Evolutionary conservation across 768 basidiomycete species (phyloP), one percentile per base, ranked within the genome.

Genomic region (Termitomyces sp.): DNA sequence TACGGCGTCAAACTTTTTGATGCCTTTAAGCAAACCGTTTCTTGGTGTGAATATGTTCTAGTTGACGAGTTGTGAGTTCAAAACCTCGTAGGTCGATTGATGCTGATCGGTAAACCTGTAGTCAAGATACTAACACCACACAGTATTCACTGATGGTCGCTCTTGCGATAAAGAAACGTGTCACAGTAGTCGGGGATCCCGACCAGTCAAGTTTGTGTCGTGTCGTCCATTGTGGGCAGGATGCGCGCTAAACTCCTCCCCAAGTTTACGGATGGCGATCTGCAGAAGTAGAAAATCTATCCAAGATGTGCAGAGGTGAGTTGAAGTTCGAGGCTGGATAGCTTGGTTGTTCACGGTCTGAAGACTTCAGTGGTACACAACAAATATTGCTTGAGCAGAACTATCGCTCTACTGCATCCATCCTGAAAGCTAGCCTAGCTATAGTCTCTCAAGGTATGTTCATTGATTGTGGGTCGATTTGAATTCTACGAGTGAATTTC

Each of bases 131-230:
- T 1, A 94, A 93, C 62, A 79, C 74, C 3, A 84, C 84, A 20
- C 92, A 94, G 68, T 94, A 93, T 68, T 79, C 87, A 57, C 80
- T 94, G 24, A 88, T 94, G 86, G 78, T 75, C 59, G 72, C 78
- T 3, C 82, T 95, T 52, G 88, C 85, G 0, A 64, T 74, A 4
- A 71, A 66, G 7, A 71, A 76, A 30, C 83, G 85, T 60, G 76
- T 93, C 28, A 92, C 87, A 4, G 81, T 94, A 41, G 92, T 95
- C 3, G 93, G 93, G 0, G 93, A 95, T 71, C 93, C 93, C 0
- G 93, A 95, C 68, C 93, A 95, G 67, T 92, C 90, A 0, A 94
- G 87, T 86, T 62, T 72, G 24, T 45, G 55, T 54, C n/a, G 45
- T 51, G 52, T 54, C 33, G 13, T 16, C 14, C 33, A 40, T n/a